These are phyloP conservation scores for Leonotis leonurus DNA, from an alignment of 257 asterid species.

Conservation along the genomic window DNA sequence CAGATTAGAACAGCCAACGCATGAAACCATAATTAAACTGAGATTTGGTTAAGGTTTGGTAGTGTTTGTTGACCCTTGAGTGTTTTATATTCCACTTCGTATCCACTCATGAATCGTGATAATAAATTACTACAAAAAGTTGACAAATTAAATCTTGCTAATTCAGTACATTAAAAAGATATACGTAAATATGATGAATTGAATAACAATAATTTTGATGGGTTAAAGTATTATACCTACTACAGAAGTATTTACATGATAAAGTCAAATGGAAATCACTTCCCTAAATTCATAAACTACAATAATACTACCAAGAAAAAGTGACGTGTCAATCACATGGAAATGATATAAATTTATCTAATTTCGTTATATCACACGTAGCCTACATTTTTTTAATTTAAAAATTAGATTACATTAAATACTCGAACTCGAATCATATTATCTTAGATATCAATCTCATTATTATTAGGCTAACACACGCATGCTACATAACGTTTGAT, in stretches of 20 bases:
- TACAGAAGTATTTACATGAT: not conserved
- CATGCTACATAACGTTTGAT: no score
- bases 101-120: conserved; percentile 3
- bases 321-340: conserved; percentile 9
- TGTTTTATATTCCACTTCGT: conserved; percentile 10
- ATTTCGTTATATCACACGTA: no score
- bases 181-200: not conserved
- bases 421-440: no score
- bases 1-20: not conserved
- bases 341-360: no score
- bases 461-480: no score
- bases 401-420: no score
- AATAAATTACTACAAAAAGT: not conserved
- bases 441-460: no score
- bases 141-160: not conserved
- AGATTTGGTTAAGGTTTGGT: conserved; percentile 29
- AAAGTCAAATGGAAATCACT: conserved; percentile 23
- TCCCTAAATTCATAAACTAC: not conserved
- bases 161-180: not conserved
- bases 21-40: conserved; percentile 9
- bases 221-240: not conserved
- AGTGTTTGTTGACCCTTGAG: conserved; percentile 6
- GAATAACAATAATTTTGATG: not conserved
- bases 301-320: not conserved
- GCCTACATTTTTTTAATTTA: no score